These are phyloP conservation scores for Blumeria graminis DNA, from an alignment of 2,329 filamentous ascomycete species.

Conservation along the genomic window DNA sequence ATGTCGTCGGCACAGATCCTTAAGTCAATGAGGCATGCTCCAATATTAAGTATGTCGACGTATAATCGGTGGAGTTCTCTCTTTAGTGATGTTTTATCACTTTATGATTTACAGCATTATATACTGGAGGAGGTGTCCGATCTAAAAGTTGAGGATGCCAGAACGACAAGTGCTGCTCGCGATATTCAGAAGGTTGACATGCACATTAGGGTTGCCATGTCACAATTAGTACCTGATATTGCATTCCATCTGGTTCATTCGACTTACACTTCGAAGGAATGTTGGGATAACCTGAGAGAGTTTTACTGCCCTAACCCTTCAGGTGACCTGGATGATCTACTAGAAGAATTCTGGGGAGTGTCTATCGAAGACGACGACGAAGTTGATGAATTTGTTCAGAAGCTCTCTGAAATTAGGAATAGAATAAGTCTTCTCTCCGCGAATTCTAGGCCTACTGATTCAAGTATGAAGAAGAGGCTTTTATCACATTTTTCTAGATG, in stretches of 20 bases:
- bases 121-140: not conserved
- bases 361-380: not conserved
- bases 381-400: not conserved
- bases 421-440: not conserved
- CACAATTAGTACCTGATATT: not conserved
- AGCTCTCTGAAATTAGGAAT: not conserved
- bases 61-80: not conserved
- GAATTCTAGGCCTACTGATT: not conserved
- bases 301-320: not conserved
- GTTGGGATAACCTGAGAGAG: not conserved
- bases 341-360: not conserved
- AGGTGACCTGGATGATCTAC: not conserved
- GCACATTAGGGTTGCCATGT: not conserved
- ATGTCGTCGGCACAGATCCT: constrained; percentile 1
- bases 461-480: not conserved
- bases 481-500: not conserved
- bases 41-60: not conserved
- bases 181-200: not conserved
- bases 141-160: no score
- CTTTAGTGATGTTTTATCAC: not conserved
- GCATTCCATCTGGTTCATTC: not conserved
- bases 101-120: not conserved
- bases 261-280: not conserved
- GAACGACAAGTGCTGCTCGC: no score
- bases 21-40: not conserved